Evolutionary conservation across 495 filamentous ascomycete genomes (phyloP).

Genomic region (Neurospora discreta): DNA sequence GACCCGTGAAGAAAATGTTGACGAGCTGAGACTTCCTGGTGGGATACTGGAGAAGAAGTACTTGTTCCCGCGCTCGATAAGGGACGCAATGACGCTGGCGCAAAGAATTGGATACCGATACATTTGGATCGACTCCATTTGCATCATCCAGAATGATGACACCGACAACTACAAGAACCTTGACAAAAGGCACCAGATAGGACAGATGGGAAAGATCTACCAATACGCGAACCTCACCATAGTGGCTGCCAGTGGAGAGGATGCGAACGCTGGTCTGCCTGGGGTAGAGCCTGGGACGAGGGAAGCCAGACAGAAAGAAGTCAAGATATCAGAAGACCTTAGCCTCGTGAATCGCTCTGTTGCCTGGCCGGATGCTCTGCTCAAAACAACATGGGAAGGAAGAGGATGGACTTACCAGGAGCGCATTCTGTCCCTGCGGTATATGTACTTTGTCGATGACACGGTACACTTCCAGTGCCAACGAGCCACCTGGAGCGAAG

Average conservation of each 20-base stretch:
- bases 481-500: not conserved
- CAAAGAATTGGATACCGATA: conserved; percentile 2
- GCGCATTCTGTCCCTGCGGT: not conserved
- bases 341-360: not conserved
- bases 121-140: conserved; percentile 17
- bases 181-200: conserved; percentile 13
- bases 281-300: not conserved
- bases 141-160: conserved; percentile 21
- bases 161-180: conserved; percentile 1
- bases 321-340: not conserved
- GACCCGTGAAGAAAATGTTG: not conserved
- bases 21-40: not conserved
- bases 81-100: not conserved
- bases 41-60: not conserved
- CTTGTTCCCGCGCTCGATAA: not conserved
- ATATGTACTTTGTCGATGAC: not conserved
- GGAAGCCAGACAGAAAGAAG: not conserved
- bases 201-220: conserved; percentile 13
- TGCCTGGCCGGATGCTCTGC: not conserved
- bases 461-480: not conserved
- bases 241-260: not conserved
- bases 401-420: not conserved
- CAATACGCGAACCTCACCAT: not conserved
- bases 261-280: not conserved
- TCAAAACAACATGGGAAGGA: not conserved